Base-by-base conservation (phyloP, 768 basidiomycete genomes). In the Podaxis carcinomalis region DNA sequence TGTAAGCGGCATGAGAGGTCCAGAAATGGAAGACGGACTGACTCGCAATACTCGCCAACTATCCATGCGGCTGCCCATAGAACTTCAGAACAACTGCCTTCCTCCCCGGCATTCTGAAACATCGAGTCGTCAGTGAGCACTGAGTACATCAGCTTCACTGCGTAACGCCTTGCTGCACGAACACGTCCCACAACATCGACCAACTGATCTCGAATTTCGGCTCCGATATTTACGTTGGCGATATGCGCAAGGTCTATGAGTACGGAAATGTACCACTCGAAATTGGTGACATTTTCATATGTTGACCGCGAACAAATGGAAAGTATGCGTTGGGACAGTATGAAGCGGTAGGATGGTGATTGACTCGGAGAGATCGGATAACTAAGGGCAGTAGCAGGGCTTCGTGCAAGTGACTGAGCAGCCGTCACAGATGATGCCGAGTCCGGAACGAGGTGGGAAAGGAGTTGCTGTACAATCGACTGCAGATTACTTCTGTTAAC, bases 251-350 rank as follows among this genome's bases (percentile, higher is more conserved):
- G 79, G 69, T 98, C 95, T 50, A 98, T 84, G 28, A 98, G 85
- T 6, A 95, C 93, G 4, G 96, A 97, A 21, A 98, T 81, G 72
- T 94, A 97, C 96, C 97, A 99, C 69, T 98, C 93, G 69, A 98
- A 98, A 74, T 98, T 95, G 49, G 83, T 80, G 27, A 99, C 81
- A 67, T 94, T 90, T 56, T 88, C 87, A 70, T 96, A 98, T 21
- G 88, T 90, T 39, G 86, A 86, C 58, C 85, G 83, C 1, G 92
- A 90, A 60, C 92, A 89, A 66, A 98, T 91, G n/a, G 79, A 75
- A n/a, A 98, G 80, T 63, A 98, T 90, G 16, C 86, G 82, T 64
- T 90, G 86, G 7, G 92, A 82, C 35, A 98, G 83, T 46, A 87
- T 84, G 21, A 94, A 80, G 16, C 97, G 90, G 69, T 98, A 98